Conservation (phyloP, 768 basidiomycete genomes). For the Tricholoma terreum region DNA sequence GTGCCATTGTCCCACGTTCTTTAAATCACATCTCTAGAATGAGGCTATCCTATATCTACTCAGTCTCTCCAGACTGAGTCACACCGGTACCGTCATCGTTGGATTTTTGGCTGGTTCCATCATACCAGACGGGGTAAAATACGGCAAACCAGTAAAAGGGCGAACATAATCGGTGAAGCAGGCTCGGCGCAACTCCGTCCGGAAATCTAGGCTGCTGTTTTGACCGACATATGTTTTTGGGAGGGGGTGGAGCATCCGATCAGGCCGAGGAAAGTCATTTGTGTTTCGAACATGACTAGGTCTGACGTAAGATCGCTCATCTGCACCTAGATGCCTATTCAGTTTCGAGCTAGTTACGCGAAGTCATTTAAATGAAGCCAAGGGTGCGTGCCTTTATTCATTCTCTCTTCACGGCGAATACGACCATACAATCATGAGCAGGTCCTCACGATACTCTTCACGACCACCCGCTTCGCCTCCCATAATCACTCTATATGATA, state of each 20-base stretch:
- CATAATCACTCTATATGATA: constrained; percentile 64
- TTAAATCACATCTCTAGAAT: background rate
- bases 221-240: background rate
- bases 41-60: background rate
- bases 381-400: background rate
- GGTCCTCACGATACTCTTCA: constrained; percentile 17
- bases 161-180: background rate
- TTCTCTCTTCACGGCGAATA: background rate
- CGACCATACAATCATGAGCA: background rate
- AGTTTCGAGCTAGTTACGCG: background rate
- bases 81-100: background rate
- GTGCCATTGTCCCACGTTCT: background rate
- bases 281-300: constrained; percentile 2
- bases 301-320: constrained; percentile 6
- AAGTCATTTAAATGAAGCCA: constrained; percentile 2
- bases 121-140: background rate
- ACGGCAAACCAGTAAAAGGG: background rate
- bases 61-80: background rate
- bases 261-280: background rate
- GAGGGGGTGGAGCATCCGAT: background rate
- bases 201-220: background rate
- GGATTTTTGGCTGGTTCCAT: background rate
- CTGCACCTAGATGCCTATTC: background rate
- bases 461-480: constrained; percentile 30
- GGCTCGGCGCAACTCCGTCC: background rate